Conservation (phyloP, 805 yeast genomes). For the Middelhovenomyces tepae region DNA sequence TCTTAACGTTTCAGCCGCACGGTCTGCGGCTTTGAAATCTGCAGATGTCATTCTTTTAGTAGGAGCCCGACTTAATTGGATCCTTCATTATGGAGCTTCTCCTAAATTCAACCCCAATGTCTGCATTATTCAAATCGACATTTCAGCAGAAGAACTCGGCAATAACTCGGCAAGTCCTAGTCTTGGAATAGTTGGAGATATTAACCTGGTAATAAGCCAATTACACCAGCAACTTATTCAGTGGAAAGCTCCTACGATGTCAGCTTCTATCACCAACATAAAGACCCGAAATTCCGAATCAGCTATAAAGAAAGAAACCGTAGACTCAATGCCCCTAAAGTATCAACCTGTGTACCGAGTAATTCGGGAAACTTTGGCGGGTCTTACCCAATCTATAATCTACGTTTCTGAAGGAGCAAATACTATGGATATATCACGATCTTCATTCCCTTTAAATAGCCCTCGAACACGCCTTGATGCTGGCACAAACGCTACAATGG, state of each 20-base stretch:
- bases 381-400: slow-evolving; percentile 28
- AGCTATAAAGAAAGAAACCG: slow-evolving; percentile 27
- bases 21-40: slow-evolving; percentile 47
- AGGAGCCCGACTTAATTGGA: slow-evolving; percentile 70
- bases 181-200: slow-evolving; percentile 50
- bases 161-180: slow-evolving; percentile 31
- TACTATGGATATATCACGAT: slow-evolving; percentile 64
- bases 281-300: slow-evolving; percentile 25
- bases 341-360: slow-evolving; percentile 48
- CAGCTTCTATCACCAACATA: slow-evolving; percentile 19
- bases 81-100: slow-evolving; percentile 53
- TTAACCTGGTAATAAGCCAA: slow-evolving; percentile 33
- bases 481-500: slow-evolving; percentile 75
- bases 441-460: slow-evolving; percentile 44
- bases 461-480: slow-evolving; percentile 58
- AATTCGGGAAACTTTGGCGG: slow-evolving; percentile 34
- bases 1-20: slow-evolving; percentile 51
- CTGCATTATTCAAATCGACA: slow-evolving; percentile 50
- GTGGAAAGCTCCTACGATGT: slow-evolving; percentile 29
- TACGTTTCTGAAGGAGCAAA: slow-evolving; percentile 66
- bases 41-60: slow-evolving; percentile 53
- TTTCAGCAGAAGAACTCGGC: slow-evolving; percentile 45
- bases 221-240: slow-evolving; percentile 27
- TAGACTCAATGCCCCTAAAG: slow-evolving; percentile 27
- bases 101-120: slow-evolving; percentile 43